Evolutionary conservation across 1,284 basidiomycete species (phyloP), one percentile per base, ranked within the genome.

Genomic region (Irpex sp.): DNA sequence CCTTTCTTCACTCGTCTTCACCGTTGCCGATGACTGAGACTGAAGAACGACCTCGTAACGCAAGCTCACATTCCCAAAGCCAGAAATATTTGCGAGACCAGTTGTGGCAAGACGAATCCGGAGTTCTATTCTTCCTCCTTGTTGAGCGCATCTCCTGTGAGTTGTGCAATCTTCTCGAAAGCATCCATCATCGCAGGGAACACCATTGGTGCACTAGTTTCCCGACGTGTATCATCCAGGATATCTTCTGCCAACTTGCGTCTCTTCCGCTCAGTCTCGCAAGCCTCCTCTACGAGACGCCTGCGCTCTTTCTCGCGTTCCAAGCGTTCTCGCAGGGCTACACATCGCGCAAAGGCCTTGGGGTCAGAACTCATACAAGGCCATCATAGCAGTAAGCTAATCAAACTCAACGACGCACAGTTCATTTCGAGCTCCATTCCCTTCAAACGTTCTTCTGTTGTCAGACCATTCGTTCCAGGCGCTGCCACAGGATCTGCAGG

Each of bases 161-260:
- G 65, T 62, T 70, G 69, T 58, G 69, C 69, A 62, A 74, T 67
- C 64, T 75, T 72, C 51, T 78, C 62, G 66, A 83, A 81, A 55
- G 80, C 79, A 26, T 82, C 78, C 58, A 80, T 64, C 61, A 84
- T 72, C 19, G 78, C 77, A 4, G 82, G 82, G 2, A 84, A 80
- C 44, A 83, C 73, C 65, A 83, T 81, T n/a, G 82, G 82, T 62
- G 74, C 72, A 55, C 64, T 70, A 57, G 74, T 75, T 69, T 84
- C 82, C 62, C 73, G 71, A 58, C 75, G 67, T 9, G 81, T 69
- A 64, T 81, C 80, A 58, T 73, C 70, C 62, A 82, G 63, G 15
- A 72, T 62, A 8, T 58, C 68, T 67, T 82, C 80, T 36, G 76
- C 70, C 40, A 74, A 72, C 49, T 68, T 60, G 21, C 77, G 72